Evolutionary conservation across 1,284 basidiomycete genomes (phyloP).

Genomic region (Sutorius eximius): DNA sequence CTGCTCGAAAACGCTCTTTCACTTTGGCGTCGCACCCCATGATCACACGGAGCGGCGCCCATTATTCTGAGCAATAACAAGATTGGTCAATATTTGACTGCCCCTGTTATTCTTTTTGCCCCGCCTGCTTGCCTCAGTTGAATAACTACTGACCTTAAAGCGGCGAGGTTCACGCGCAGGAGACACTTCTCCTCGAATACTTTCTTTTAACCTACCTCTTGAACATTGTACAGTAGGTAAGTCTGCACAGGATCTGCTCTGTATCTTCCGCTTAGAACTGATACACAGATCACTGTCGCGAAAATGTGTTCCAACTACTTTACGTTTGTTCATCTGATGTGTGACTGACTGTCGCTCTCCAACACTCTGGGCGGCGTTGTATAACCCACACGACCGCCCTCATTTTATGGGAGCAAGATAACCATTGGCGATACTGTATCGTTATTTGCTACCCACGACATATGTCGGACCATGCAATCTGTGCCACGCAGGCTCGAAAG

Average conservation of each 20-base stretch:
- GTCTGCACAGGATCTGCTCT: background rate
- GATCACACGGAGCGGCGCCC: conserved; percentile 63
- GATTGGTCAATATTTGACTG: conserved; percentile 15
- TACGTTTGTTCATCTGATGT: background rate
- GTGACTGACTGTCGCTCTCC: conserved; percentile 51
- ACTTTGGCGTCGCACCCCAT: conserved; percentile 77
- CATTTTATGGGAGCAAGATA: conserved; percentile 85
- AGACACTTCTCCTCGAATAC: conserved; percentile 38
- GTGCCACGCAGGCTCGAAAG: conserved; percentile 29
- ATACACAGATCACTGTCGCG: background rate
- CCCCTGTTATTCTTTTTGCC: conserved; percentile 46
- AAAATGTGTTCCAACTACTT: conserved; percentile 6
- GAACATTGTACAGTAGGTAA: conserved; percentile 18
- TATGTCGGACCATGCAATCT: conserved; percentile 26
- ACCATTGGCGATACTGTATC: conserved; percentile 20
- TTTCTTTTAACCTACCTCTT: background rate
- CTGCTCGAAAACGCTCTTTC: conserved; percentile 46
- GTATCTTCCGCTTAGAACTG: background rate
- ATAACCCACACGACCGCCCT: conserved; percentile 69
- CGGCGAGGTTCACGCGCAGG: conserved; percentile 59
- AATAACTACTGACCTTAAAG: conserved; percentile 30
- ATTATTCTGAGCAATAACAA: conserved; percentile 81
- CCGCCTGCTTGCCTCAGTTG: conserved; percentile 38
- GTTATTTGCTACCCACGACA: conserved; percentile 29
- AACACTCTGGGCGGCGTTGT: conserved; percentile 86